Percentiles rank a stretch among this genome's conserved stretches.
Conservation (phyloP, 768 basidiomycete genomes). For the Trametes cinnabarina region DNA sequence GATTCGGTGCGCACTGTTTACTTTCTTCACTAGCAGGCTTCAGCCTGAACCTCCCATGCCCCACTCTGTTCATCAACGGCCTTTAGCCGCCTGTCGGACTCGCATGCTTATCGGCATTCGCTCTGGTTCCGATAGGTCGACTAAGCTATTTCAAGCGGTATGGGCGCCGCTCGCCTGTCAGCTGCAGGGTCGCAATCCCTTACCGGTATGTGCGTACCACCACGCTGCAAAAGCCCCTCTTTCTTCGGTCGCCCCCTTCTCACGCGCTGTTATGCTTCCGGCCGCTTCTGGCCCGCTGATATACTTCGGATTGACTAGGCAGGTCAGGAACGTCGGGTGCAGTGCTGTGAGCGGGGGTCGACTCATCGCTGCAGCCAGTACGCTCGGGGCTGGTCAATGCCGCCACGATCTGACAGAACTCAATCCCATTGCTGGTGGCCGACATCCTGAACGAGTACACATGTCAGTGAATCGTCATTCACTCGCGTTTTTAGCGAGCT, state of each 20-base stretch:
- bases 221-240: neutral
- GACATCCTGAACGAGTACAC: neutral
- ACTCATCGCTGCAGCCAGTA: neutral
- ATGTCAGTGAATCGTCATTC: neutral
- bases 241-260: neutral
- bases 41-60: neutral
- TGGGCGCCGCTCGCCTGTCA: conserved; percentile 9
- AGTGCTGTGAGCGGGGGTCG: neutral
- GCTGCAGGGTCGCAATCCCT: conserved; percentile 15
- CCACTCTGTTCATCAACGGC: no score
- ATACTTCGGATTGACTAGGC: conserved; percentile 10
- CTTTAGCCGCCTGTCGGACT: neutral
- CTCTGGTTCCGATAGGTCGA: conserved; percentile 1
- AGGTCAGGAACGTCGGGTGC: conserved; percentile 5
- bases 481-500: neutral
- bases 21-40: no score
- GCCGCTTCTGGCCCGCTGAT: conserved; percentile 5
- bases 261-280: conserved; percentile 4
- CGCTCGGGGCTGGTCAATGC: neutral
- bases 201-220: conserved; percentile 5
- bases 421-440: neutral
- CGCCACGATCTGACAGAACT: neutral
- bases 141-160: conserved; percentile 9
- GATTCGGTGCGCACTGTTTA: neutral
- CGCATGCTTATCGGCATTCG: conserved; percentile 19